Evolutionary conservation across 2,329 filamentous ascomycete species (phyloP), one percentile per base, ranked within the genome.

Genomic region (Tothia fuscella): DNA sequence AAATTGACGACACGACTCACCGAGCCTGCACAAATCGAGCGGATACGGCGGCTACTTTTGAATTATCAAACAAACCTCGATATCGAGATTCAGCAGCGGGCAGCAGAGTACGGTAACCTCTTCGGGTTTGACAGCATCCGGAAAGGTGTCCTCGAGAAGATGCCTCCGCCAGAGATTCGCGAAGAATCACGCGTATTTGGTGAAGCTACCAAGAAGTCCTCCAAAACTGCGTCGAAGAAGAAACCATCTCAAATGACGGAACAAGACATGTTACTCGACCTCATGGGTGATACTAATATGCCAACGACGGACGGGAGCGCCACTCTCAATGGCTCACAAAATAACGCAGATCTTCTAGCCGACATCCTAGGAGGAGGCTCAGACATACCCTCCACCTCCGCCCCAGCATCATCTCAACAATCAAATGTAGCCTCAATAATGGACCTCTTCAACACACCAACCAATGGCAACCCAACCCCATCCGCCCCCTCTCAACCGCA

Each of bases 151-250:
- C 68, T 98, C 9, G 91, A 98, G 64, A 93, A 91, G 60, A 98
- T 98, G 93, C 91, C 91, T 6, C 77, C 91, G 2, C 91, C 91
- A 6, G 89, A 96, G 60, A 96, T 98, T 55, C 86, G 89, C 50
- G 91, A 98, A 58, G 86, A 93, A 59, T 89, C 91, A 42, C 74
- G 89, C 46, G 88, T 95, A 3, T 70, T 98, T 14, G 88, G 88
- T 32, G 82, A 89, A 53, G 80, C 86, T 1, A 66, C 66, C 51
- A 58, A 65, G 36, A 61, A 62, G 41, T 63, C 75, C 37, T 71
- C 76, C 45, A 30, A 26, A 14, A 57, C 72, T n/a, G 57, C 70
- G 38, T 85, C 82, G 57, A 77, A 86, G 45, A 88, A 81, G 62
- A 76, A 76, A 54, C 72, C 78, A 21, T 71, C 80, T 48, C 91